Base-by-base conservation (phyloP, 305 asterid species). In the Fraxinus nigra region DNA sequence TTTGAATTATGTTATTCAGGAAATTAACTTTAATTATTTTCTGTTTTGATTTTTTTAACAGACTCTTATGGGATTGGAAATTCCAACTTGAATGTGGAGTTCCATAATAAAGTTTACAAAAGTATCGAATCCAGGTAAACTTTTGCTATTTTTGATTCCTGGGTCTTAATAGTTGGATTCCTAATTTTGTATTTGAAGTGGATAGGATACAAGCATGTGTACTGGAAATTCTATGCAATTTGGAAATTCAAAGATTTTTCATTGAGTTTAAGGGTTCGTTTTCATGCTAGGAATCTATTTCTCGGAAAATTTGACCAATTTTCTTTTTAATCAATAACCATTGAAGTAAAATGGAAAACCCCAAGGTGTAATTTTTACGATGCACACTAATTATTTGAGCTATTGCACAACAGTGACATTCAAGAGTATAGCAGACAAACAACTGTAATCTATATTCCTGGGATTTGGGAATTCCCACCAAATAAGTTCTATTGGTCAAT, bases 121-220 rank as follows among this genome's bases (percentile, higher is more conserved):
- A 89, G 95, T 87, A 84, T 92, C 40, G 82, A 89, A n/a, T 88
- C 87, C 92, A 86, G 99, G 99, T 96, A 89, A 75, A 20, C 8
- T n/a, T 40, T 22, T 72, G 38, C 54, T 72, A 20, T 40, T 82
- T 61, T 3, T 10, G 46, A 10, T 85, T 46, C 77, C 33, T 38
- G 75, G 80, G 77, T 56, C 74, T 78, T 61, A 59, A 28, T 76
- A 63, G 34, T 34, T 73, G 73, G 34, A 24, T 59, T 65, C 18
- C 73, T 65, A 26, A 11, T 65, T 65, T 26, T 26, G 35, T 26
- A 26, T 65, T 65, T 26, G 73, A 28, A 26, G 73, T 26, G 73
- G 73, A 65, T 65, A 59, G 73, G n/a, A 26, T 24, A 65, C 8
- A 26, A 9, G 73, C n/a, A 24, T 0, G 46, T 70, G 46, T 33